A percentile compares a stretch with the other conserved stretches of the same genome.
Evolutionary conservation across 257 asterid species (phyloP).

Genomic region (Forsythia suspensa): DNA sequence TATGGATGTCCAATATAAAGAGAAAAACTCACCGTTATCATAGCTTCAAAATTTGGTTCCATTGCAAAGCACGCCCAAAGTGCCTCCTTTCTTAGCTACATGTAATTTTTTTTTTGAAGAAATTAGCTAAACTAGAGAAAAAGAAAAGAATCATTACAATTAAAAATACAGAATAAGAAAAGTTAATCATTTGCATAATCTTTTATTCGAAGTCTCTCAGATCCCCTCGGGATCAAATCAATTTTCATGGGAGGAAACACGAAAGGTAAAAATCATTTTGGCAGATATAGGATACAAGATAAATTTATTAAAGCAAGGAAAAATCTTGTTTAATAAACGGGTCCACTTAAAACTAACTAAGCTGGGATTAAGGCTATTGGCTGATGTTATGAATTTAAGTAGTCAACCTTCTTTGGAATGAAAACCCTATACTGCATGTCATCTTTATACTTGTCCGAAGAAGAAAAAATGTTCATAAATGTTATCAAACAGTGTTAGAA

Average conservation of each 20-base stretch:
- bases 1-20: slow-evolving; percentile 2
- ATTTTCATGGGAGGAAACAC: neutral
- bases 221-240: neutral
- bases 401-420: neutral
- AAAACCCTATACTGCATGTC: neutral
- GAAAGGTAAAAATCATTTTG: neutral
- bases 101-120: neutral
- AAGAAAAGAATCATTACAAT: neutral
- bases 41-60: slow-evolving; percentile 83
- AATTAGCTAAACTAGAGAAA: slow-evolving; percentile 15
- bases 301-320: neutral
- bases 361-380: neutral
- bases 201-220: slow-evolving; percentile 6
- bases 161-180: slow-evolving; percentile 2
- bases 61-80: slow-evolving; percentile 98
- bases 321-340: neutral
- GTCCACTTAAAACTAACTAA: neutral
- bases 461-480: neutral
- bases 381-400: neutral
- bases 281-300: neutral
- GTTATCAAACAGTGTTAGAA: neutral
- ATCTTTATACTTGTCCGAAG: neutral
- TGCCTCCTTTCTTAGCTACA: slow-evolving; percentile 95
- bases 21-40: slow-evolving; percentile 65
- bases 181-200: neutral